Evolutionary conservation across 2,329 filamentous ascomycete species (phyloP).

Genomic region (Cladophialophora immunda): DNA sequence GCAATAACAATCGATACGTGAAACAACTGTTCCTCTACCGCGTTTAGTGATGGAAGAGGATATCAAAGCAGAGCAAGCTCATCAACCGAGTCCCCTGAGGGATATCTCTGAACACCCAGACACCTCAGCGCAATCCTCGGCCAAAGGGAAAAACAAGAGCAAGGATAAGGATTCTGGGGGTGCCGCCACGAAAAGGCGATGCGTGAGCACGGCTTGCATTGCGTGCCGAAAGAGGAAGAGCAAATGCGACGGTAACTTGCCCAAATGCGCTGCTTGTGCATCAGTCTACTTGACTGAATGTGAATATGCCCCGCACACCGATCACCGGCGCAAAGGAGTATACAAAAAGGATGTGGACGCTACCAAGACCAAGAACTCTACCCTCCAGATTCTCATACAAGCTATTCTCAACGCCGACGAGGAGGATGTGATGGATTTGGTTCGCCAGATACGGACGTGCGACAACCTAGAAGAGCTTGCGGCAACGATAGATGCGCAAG

Average conservation of each 20-base stretch:
- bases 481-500: constrained; percentile 64
- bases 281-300: constrained; percentile 83
- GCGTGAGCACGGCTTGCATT: constrained; percentile 85
- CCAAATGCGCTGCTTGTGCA: constrained; percentile 93
- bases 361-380: constrained; percentile 85
- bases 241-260: constrained; percentile 90
- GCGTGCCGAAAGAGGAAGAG: constrained; percentile 81
- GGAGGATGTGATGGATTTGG: constrained; percentile 80
- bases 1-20: not conserved
- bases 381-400: constrained; percentile 89
- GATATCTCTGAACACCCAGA: constrained; percentile 18
- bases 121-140: constrained; percentile 6
- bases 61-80: constrained; percentile 23
- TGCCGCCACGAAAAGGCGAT: constrained; percentile 68
- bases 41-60: constrained; percentile 18
- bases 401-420: constrained; percentile 91
- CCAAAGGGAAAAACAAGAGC: constrained; percentile 45
- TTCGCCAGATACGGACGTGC: constrained; percentile 87
- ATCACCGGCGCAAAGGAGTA: constrained; percentile 94
- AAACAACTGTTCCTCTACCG: not conserved
- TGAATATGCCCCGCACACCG: constrained; percentile 94
- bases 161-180: constrained; percentile 44
- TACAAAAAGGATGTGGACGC: constrained; percentile 94
- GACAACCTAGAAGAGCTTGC: constrained; percentile 75
- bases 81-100: constrained; percentile 6